These are phyloP conservation scores for Schizothecium vesticola DNA, from an alignment of 495 filamentous ascomycete genomes.

Conservation along the genomic window DNA sequence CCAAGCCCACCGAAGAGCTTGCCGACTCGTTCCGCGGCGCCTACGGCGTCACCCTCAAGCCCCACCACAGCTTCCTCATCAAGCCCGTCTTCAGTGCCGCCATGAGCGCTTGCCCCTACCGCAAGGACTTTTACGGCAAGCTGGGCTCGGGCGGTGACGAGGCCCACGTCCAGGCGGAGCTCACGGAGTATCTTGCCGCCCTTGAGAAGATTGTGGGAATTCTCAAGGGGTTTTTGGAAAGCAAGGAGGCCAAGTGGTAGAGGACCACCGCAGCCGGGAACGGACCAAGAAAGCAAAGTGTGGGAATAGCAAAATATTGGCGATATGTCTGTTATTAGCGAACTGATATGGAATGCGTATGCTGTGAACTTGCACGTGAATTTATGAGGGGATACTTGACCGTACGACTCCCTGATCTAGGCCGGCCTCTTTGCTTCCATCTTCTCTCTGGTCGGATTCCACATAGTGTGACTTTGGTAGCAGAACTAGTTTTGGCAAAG, in stretches of 20 bases:
- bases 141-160: conserved; percentile 56
- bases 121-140: conserved; percentile 84
- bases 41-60: conserved; percentile 81
- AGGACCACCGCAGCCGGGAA: conserved; percentile 14
- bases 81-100: conserved; percentile 88
- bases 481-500: too few relatives aligned
- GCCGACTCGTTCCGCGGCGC: conserved; percentile 77
- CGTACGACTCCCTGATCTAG: too few relatives aligned
- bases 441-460: too few relatives aligned
- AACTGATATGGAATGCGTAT: not conserved
- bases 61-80: conserved; percentile 78
- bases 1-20: conserved; percentile 65
- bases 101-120: conserved; percentile 87
- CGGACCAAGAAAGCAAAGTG: not conserved
- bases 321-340: not conserved
- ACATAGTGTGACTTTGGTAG: too few relatives aligned
- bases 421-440: too few relatives aligned
- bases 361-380: not conserved
- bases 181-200: conserved; percentile 65
- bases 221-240: conserved; percentile 65
- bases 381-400: too few relatives aligned
- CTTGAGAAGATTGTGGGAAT: conserved; percentile 70
- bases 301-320: conserved; percentile 1
- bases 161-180: conserved; percentile 52
- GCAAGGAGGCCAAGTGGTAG: conserved; percentile 68